These are phyloP conservation scores for Bacidia gigantensis DNA, from an alignment of 495 filamentous ascomycete genomes.

Conservation along the genomic window DNA sequence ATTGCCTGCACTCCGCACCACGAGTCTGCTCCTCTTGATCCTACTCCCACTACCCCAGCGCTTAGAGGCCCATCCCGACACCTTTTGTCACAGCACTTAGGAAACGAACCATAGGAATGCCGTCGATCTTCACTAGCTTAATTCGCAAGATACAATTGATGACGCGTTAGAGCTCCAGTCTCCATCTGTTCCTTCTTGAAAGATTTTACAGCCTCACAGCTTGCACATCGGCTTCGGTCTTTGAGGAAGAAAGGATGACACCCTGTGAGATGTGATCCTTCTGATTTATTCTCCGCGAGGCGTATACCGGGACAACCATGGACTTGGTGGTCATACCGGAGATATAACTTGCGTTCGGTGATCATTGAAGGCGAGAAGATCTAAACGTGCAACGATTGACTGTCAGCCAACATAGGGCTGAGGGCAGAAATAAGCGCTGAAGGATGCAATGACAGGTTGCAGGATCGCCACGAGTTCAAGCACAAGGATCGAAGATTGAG, in stretches of 20 bases:
- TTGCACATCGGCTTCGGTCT: neutral
- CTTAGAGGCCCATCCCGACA: neutral
- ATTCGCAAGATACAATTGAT: neutral
- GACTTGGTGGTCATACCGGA: slow-evolving; percentile 31
- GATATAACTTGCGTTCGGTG: slow-evolving; percentile 31
- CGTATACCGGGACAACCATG: slow-evolving; percentile 41
- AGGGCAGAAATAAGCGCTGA: neutral
- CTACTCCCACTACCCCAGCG: neutral
- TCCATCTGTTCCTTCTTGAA: neutral
- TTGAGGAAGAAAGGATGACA: neutral
- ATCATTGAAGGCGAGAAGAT: too few species aligned
- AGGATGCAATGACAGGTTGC: neutral
- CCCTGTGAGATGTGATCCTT: neutral
- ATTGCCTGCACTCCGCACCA: neutral
- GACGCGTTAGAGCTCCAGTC: neutral
- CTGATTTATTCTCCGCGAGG: slow-evolving; percentile 31
- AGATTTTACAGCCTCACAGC: neutral
- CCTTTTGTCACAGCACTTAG: neutral
- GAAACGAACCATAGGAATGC: neutral
- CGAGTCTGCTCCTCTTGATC: neutral
- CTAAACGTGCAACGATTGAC: neutral
- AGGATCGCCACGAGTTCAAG: neutral
- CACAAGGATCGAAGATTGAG: neutral
- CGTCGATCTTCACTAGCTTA: neutral
- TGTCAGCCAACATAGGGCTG: neutral